phyloP scores from a whole-genome alignment of 768 basidiomycete species.

The Russula compacta region DNA sequence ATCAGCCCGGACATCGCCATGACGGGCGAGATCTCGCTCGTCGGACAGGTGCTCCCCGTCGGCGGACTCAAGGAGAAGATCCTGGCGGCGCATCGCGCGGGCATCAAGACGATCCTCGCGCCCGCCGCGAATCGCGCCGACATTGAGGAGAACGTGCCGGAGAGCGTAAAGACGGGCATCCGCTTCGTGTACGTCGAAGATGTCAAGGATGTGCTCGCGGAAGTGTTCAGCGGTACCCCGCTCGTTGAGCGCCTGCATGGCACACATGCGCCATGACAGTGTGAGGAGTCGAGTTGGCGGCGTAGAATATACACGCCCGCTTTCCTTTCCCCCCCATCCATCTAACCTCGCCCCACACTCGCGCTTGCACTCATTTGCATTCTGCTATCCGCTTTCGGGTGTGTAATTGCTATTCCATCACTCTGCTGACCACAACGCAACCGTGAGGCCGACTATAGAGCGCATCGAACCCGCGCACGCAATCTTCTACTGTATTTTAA shows the following conservation, averaged over 20 bases:
- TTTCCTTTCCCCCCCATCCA: background rate
- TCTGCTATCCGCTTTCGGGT: slow-evolving; percentile 1
- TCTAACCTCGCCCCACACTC: background rate
- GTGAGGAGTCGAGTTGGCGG: background rate
- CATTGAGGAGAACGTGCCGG: slow-evolving; percentile 95
- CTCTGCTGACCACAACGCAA: slow-evolving; percentile 6
- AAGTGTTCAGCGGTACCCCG: slow-evolving; percentile 66
- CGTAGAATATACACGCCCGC: background rate
- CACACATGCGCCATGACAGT: slow-evolving; percentile 30
- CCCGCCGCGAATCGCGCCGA: slow-evolving; percentile 86
- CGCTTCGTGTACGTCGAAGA: slow-evolving; percentile 93
- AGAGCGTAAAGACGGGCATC: slow-evolving; percentile 92
- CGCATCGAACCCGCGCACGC: slow-evolving; percentile 13
- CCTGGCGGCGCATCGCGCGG: slow-evolving; percentile 91
- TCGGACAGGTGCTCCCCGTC: slow-evolving; percentile 93
- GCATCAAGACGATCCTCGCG: slow-evolving; percentile 85
- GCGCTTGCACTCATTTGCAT: background rate
- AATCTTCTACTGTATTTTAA: slow-evolving; percentile 17
- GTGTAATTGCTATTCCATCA: slow-evolving; percentile 4
- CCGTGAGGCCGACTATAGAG: slow-evolving; percentile 10
- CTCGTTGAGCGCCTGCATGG: slow-evolving; percentile 61
- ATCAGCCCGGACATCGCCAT: slow-evolving; percentile 90
- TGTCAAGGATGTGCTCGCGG: slow-evolving; percentile 79
- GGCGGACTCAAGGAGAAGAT: slow-evolving; percentile 96
- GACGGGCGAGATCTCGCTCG: slow-evolving; percentile 96